Evolutionary conservation across 2,329 filamentous ascomycete species (phyloP).

Genomic region (Colletotrichum sidae): DNA sequence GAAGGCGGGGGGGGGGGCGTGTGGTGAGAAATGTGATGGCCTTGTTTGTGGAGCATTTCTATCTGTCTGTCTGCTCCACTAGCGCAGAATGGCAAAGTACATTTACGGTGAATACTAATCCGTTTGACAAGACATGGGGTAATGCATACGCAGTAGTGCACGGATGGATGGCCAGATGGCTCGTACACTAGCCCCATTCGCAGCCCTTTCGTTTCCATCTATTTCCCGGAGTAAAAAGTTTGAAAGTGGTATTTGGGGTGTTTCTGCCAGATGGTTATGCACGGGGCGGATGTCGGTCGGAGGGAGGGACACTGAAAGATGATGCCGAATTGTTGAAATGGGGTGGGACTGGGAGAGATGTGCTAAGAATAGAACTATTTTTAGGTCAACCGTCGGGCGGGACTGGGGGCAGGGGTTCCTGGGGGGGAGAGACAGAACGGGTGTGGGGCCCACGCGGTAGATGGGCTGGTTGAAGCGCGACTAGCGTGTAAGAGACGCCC

Average conservation of each 20-base stretch:
- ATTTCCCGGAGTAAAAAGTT: not conserved
- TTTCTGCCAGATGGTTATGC: not conserved
- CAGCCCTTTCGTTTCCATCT: too few species aligned
- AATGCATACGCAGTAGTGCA: too few species aligned
- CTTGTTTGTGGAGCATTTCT: too few species aligned
- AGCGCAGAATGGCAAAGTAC: too few species aligned
- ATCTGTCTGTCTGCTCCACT: too few species aligned
- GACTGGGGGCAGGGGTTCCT: constrained; percentile 10
- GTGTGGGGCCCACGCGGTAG: constrained; percentile 24
- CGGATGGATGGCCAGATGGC: too few species aligned
- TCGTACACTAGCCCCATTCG: too few species aligned
- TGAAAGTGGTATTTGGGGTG: not conserved
- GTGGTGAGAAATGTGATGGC: too few species aligned
- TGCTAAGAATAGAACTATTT: constrained; percentile 32
- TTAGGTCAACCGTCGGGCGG: constrained; percentile 17
- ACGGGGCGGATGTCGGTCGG: constrained; percentile 8
- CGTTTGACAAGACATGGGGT: too few species aligned
- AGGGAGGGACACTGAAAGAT: not conserved
- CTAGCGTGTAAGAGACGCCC: not conserved
- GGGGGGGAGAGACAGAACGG: constrained; percentile 17
- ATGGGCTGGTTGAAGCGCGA: constrained; percentile 1
- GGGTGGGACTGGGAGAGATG: not conserved
- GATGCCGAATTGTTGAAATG: not conserved
- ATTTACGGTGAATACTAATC: too few species aligned
- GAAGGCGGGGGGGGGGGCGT: too few species aligned